Percentiles rank a stretch among this genome's conserved stretches.
Conservation (phyloP, 164 flowering plant genomes). For the Berberis thunbergii region DNA sequence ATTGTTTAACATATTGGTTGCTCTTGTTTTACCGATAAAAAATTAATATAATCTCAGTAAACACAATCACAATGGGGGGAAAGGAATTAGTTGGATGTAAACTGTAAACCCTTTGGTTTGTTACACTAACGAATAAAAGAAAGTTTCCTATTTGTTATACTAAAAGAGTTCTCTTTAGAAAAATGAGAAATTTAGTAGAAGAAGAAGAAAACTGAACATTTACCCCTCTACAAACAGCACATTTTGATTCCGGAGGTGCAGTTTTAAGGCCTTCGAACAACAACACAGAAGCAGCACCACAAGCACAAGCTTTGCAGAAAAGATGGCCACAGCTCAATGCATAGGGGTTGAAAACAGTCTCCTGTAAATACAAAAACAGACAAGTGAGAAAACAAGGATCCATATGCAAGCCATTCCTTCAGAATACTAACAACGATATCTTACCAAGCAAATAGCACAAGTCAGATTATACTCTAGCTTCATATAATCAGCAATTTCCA, state of each 20-base stretch:
- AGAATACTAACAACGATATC: slow-evolving; percentile 4
- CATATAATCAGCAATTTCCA: slow-evolving; percentile 46
- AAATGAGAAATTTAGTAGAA: background rate
- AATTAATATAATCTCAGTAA: too few species aligned
- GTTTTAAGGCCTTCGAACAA: slow-evolving; percentile 60
- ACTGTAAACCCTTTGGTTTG: too few species aligned
- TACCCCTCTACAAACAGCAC: slow-evolving; percentile 89
- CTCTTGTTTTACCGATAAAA: too few species aligned
- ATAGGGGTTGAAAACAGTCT: slow-evolving; percentile 68
- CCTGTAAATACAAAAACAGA: slow-evolving; percentile 31
- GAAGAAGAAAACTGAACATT: background rate
- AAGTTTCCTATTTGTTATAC: background rate
- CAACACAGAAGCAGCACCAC: slow-evolving; percentile 74
- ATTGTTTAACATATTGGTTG: too few species aligned
- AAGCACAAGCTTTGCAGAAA: slow-evolving; percentile 78
- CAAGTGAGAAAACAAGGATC: background rate
- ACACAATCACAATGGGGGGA: too few species aligned
- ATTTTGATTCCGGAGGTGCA: slow-evolving; percentile 50
- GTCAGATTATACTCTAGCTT: slow-evolving; percentile 62
- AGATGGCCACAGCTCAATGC: slow-evolving; percentile 86
- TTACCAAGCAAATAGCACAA: slow-evolving; percentile 89
- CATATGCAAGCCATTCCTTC: background rate
- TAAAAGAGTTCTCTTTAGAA: background rate
- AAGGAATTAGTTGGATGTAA: too few species aligned
- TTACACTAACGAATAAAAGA: background rate